A percentile compares a stretch with the other conserved stretches of the same genome.
Evolutionary conservation across 768 basidiomycete genomes (phyloP).

Genomic region (Mycena haematopus): DNA sequence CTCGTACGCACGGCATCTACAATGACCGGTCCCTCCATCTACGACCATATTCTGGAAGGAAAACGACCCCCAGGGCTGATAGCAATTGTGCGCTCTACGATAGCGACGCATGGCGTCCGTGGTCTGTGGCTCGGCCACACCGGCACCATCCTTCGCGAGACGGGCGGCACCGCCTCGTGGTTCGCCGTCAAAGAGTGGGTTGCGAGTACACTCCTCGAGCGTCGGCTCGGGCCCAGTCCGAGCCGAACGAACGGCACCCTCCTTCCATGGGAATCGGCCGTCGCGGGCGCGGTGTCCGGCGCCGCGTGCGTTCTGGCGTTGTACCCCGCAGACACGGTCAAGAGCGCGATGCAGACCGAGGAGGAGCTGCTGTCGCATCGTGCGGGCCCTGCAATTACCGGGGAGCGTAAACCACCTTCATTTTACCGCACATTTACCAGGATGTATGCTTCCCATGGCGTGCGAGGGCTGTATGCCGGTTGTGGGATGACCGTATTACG

Average conservation of each 20-base stretch:
- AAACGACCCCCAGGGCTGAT: conserved; percentile 74
- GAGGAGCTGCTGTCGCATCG: conserved; percentile 76
- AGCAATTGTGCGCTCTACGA: conserved; percentile 64
- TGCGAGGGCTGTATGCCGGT: conserved; percentile 89
- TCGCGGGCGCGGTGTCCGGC: conserved; percentile 87
- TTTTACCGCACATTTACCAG: conserved; percentile 66
- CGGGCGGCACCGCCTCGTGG: conserved; percentile 91
- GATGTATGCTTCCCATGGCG: conserved; percentile 77
- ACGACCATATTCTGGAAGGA: conserved; percentile 26
- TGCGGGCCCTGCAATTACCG: conserved; percentile 29
- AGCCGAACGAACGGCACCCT: conserved; percentile 40
- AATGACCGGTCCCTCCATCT: too few relatives aligned
- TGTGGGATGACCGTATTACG: conserved; percentile 90
- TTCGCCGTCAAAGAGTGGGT: conserved; percentile 87
- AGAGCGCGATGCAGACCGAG: conserved; percentile 94
- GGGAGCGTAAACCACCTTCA: conserved; percentile 32
- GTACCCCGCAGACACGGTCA: conserved; percentile 95
- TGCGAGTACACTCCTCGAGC: conserved; percentile 62
- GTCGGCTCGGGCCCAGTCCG: conserved; percentile 40
- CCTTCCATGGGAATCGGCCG: conserved; percentile 82
- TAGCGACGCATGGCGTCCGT: conserved; percentile 72
- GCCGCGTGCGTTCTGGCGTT: conserved; percentile 85
- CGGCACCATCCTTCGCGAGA: conserved; percentile 92
- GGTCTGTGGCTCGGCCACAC: conserved; percentile 98
- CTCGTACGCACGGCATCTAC: conserved; percentile 17